A percentile compares a stretch with the other conserved stretches of the same genome.
These are phyloP conservation scores for Cyberlindnera maritima DNA, from an alignment of 805 yeast species.

Conservation along the genomic window DNA sequence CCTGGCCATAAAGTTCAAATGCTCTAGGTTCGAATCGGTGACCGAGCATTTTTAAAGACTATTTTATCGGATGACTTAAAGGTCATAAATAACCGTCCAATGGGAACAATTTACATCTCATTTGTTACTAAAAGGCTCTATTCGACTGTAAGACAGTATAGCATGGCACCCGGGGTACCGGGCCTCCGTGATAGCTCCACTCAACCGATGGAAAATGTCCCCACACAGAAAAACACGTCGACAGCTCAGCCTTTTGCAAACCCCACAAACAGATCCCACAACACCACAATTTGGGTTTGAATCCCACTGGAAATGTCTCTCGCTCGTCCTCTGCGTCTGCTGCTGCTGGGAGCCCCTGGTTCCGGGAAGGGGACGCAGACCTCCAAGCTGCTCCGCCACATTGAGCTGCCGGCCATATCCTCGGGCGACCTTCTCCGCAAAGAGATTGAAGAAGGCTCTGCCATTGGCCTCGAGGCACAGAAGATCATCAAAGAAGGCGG, in stretches of 20 bases:
- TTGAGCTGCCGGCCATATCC: constrained; percentile 57
- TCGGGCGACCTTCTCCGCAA: constrained; percentile 82
- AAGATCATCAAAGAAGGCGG: constrained; percentile 58
- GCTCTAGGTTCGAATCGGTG: too few species aligned
- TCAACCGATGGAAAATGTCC: neutral
- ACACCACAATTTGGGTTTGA: neutral
- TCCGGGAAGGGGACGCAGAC: constrained; percentile 94
- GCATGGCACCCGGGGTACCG: too few species aligned
- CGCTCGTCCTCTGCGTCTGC: constrained; percentile 52
- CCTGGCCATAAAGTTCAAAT: too few species aligned
- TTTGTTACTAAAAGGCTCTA: too few species aligned
- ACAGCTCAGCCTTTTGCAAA: neutral
- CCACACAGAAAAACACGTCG: neutral
- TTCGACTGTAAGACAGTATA: too few species aligned
- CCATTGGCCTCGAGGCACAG: constrained; percentile 56
- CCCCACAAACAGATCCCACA: neutral
- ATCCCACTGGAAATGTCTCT: constrained; percentile 1
- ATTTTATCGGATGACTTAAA: too few species aligned
- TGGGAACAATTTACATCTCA: too few species aligned
- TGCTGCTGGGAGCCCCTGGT: constrained; percentile 92
- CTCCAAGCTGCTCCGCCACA: constrained; percentile 51
- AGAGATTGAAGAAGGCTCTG: constrained; percentile 55
- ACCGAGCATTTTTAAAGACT: too few species aligned
- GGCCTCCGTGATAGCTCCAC: neutral
- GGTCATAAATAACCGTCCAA: too few species aligned